These are phyloP conservation scores for Isoetes engelmannii DNA, from an alignment of 83 land plant species.

Conservation along the genomic window DNA sequence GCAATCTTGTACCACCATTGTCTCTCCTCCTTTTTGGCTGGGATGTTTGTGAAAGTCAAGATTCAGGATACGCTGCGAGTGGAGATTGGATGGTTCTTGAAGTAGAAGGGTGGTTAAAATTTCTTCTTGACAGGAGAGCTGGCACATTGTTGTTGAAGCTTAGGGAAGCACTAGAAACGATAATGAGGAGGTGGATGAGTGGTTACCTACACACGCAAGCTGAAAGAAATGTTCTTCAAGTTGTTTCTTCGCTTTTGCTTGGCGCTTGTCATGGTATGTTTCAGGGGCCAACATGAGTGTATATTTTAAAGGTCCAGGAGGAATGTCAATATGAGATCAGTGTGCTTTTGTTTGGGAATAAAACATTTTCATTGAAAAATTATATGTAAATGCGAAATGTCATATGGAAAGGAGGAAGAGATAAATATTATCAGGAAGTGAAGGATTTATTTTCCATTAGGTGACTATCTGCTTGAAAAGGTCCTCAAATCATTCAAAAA, in stretches of 20 bases:
- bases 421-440: too few relatives aligned
- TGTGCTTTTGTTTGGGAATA: too few relatives aligned
- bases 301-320: too few relatives aligned
- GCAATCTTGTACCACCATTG: slow-evolving; percentile 25
- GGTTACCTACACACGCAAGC: slow-evolving; percentile 20
- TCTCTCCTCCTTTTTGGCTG: slow-evolving; percentile 26
- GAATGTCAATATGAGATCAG: too few relatives aligned
- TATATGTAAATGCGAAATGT: too few relatives aligned
- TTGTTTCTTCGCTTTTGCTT: slow-evolving; percentile 12
- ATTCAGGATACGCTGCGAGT: slow-evolving; percentile 8
- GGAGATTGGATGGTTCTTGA: slow-evolving; percentile 30
- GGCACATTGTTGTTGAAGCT: slow-evolving; percentile 21
- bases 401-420: too few relatives aligned
- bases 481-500: too few relatives aligned
- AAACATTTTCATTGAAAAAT: too few relatives aligned
- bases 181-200: slow-evolving; percentile 23
- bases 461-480: too few relatives aligned
- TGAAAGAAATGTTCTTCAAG: slow-evolving; percentile 18
- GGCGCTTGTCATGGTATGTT: too few relatives aligned
- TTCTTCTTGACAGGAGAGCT: slow-evolving; percentile 22
- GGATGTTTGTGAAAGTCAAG: slow-evolving; percentile 16
- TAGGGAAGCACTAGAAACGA: slow-evolving; percentile 19
- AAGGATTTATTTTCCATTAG: too few relatives aligned
- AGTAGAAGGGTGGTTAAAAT: slow-evolving; percentile 28
- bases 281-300: too few relatives aligned